Percentiles rank a stretch among this genome's conserved stretches.
Evolutionary conservation across 345 rosid species (phyloP).

Genomic region (Raphanus sativus): DNA sequence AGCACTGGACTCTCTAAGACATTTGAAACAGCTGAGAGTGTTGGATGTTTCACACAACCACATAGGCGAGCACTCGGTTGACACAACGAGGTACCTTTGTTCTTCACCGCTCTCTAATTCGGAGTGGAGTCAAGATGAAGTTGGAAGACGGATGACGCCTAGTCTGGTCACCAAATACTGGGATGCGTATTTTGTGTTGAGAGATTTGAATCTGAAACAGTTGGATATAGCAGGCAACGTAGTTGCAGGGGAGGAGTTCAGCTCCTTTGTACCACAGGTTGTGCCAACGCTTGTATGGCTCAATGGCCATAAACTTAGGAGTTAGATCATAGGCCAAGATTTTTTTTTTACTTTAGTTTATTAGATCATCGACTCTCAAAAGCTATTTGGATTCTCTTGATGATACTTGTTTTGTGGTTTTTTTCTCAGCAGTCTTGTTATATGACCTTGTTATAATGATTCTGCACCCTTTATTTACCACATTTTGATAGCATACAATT

Average conservation of each 20-base stretch:
- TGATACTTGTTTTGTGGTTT: conserved; percentile 12
- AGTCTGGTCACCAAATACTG: conserved; percentile 44
- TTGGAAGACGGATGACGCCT: conserved; percentile 10
- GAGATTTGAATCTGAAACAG: conserved; percentile 61
- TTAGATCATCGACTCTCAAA: conserved; percentile 9
- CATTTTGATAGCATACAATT: background rate
- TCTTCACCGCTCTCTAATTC: conserved; percentile 79
- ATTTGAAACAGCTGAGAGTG: conserved; percentile 58
- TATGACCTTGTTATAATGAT: background rate
- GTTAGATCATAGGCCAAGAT: conserved; percentile 22
- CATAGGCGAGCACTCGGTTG: conserved; percentile 77
- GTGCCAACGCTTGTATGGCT: conserved; percentile 66
- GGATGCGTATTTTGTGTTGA: conserved; percentile 68
- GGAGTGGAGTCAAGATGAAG: conserved; percentile 46
- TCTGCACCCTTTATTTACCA: background rate
- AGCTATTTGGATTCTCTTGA: background rate
- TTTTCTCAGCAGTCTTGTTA: conserved; percentile 2
- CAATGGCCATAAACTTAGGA: conserved; percentile 45
- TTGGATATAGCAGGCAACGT: conserved; percentile 64
- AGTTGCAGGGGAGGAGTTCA: conserved; percentile 59
- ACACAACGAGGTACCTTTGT: conserved; percentile 71
- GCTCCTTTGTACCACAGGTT: conserved; percentile 51
- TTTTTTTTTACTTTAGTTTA: background rate
- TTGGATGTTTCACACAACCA: conserved; percentile 77
- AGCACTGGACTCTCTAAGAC: conserved; percentile 70